Evolutionary conservation across 2,329 filamentous ascomycete genomes (phyloP).

Genomic region (Juglanconis juglandina): DNA sequence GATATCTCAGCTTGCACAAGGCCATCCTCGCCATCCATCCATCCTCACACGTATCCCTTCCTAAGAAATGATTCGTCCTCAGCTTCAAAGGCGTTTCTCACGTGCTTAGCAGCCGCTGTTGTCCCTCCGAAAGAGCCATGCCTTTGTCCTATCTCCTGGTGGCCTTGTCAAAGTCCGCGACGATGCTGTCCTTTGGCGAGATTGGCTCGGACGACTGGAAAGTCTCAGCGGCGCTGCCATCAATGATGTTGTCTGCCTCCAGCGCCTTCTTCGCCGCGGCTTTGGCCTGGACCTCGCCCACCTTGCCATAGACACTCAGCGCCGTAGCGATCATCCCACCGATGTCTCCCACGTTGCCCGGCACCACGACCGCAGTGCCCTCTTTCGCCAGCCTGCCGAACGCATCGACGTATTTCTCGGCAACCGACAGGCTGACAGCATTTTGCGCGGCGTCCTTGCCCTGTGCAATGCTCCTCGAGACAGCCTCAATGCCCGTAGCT

Average conservation of each 20-base stretch:
- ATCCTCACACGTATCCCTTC: not conserved
- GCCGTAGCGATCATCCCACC: constrained; percentile 95
- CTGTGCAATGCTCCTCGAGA: constrained; percentile 70
- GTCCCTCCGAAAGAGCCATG: not conserved
- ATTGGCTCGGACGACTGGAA: constrained; percentile 14
- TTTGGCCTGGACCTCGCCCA: constrained; percentile 75
- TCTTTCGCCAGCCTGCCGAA: constrained; percentile 91
- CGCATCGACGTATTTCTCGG: constrained; percentile 94
- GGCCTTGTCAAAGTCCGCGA: constrained; percentile 27
- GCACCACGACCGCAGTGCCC: constrained; percentile 91
- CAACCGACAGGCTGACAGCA: constrained; percentile 82
- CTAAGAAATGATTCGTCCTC: not conserved
- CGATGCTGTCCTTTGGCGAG: constrained; percentile 24
- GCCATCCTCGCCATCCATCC: not conserved
- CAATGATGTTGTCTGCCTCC: constrained; percentile 27
- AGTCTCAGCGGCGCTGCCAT: constrained; percentile 20
- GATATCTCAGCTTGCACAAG: not conserved
- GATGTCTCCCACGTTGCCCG: constrained; percentile 95
- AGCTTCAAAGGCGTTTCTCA: not conserved
- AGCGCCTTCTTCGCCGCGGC: constrained; percentile 55
- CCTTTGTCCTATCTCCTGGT: constrained; percentile 15
- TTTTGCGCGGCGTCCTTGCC: constrained; percentile 74
- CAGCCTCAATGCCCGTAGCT: constrained; percentile 80
- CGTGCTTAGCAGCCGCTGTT: not conserved
- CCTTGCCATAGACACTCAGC: constrained; percentile 91